Conservation (phyloP, 306 rosid species). For the Cercis canadensis region DNA sequence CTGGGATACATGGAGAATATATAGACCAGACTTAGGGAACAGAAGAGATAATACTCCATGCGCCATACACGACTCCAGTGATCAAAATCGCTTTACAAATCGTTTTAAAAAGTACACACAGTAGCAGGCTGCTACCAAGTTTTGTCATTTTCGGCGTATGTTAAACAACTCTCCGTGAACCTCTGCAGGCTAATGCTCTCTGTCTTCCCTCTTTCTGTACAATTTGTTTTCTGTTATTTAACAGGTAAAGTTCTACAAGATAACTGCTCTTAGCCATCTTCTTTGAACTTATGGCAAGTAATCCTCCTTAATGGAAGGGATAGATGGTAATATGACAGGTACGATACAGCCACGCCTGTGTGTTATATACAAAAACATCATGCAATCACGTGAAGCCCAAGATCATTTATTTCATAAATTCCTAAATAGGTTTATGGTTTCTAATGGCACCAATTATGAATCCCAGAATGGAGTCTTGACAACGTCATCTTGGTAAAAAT, state of each 20-base stretch:
- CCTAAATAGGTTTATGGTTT: neutral
- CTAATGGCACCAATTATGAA: neutral
- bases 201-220: neutral
- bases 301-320: neutral
- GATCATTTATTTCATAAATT: neutral
- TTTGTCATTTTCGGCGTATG: neutral
- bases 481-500: neutral
- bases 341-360: neutral
- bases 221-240: neutral
- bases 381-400: neutral
- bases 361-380: neutral
- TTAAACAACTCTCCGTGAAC: neutral
- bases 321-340: neutral
- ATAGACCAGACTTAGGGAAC: constrained; percentile 5
- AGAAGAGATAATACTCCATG: neutral
- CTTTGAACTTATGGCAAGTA: neutral
- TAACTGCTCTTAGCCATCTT: neutral
- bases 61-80: neutral
- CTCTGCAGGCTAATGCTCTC: neutral
- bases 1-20: constrained; percentile 3
- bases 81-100: neutral
- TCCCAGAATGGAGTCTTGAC: neutral
- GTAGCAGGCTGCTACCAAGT: neutral
- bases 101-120: neutral
- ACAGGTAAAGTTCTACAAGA: neutral